Conservation (phyloP, 176 grass and related monocot genomes). For the Phoenix roebelenii region DNA sequence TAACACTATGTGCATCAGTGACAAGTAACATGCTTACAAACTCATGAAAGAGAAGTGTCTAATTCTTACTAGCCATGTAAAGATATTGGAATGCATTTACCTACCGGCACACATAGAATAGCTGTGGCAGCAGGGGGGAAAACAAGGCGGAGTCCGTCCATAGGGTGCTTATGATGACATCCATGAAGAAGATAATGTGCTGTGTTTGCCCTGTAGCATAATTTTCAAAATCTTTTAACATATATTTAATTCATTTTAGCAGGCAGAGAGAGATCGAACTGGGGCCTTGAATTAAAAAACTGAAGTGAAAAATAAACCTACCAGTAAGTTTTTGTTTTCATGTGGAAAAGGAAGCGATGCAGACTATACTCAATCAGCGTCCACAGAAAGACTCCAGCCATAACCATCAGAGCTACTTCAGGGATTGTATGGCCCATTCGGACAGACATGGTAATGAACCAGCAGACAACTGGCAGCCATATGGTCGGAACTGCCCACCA, state of each 20-base stretch:
- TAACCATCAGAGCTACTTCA: slow-evolving; percentile 39
- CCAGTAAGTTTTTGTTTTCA: slow-evolving; percentile 68
- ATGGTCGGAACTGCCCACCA: slow-evolving; percentile 84
- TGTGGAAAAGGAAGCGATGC: slow-evolving; percentile 95
- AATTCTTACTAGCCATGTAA: no score
- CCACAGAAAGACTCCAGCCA: slow-evolving; percentile 69
- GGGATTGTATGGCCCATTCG: slow-evolving; percentile 48
- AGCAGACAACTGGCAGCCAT: slow-evolving; percentile 88
- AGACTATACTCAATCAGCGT: slow-evolving; percentile 76
- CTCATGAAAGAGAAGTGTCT: no score
- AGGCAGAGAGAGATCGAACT: neutral
- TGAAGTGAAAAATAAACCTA: slow-evolving; percentile 17
- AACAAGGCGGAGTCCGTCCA: slow-evolving; percentile 86
- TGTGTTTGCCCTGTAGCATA: slow-evolving; percentile 65
- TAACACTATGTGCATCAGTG: no score
- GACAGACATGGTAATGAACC: slow-evolving; percentile 35
- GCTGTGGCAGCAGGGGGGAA: slow-evolving; percentile 73
- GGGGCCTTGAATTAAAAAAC: neutral
- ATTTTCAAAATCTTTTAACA: slow-evolving; percentile 11
- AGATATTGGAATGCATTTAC: no score
- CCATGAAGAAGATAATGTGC: slow-evolving; percentile 84
- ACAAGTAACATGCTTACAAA: no score
- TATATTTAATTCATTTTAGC: neutral
- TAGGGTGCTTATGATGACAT: slow-evolving; percentile 94
- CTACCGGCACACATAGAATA: slow-evolving; percentile 73